phyloP scores from a whole-genome alignment of 495 filamentous ascomycete species.

The Penicillium bialowiezense region DNA sequence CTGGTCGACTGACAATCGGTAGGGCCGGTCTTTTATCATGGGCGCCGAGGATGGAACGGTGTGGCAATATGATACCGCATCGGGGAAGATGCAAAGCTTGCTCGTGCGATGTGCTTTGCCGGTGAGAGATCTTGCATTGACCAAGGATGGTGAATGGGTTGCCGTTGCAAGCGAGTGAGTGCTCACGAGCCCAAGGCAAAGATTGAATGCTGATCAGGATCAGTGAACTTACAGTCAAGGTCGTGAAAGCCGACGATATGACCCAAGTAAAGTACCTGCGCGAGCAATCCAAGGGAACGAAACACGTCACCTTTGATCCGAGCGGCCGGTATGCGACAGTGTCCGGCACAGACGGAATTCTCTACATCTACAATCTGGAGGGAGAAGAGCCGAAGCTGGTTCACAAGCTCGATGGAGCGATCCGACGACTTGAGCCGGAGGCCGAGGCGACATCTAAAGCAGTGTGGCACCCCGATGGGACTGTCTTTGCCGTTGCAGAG shows the following conservation, averaged over 20 bases:
- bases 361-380: slow-evolving; percentile 85
- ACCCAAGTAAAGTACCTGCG: slow-evolving; percentile 68
- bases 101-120: slow-evolving; percentile 80
- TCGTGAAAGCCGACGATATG: slow-evolving; percentile 79
- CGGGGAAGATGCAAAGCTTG: slow-evolving; percentile 73
- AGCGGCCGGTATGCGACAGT: slow-evolving; percentile 72
- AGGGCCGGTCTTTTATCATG: slow-evolving; percentile 80
- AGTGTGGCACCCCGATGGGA: slow-evolving; percentile 92
- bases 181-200: background rate
- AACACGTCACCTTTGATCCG: slow-evolving; percentile 86
- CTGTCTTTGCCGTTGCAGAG: slow-evolving; percentile 84
- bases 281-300: slow-evolving; percentile 78
- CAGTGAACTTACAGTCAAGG: slow-evolving; percentile 81
- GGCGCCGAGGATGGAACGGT: slow-evolving; percentile 94
- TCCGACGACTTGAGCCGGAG: slow-evolving; percentile 73
- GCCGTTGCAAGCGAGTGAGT: slow-evolving; percentile 91
- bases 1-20: slow-evolving; percentile 1
- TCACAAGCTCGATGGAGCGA: slow-evolving; percentile 80
- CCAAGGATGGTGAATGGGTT: slow-evolving; percentile 79
- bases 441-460: slow-evolving; percentile 72
- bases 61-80: slow-evolving; percentile 74
- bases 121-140: slow-evolving; percentile 80
- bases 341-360: slow-evolving; percentile 80
- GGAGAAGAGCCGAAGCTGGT: slow-evolving; percentile 78
- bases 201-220: slow-evolving; percentile 2